Base-by-base conservation (phyloP, 208 protist genomes). In the Acanthamoeba lenticulata region DNA sequence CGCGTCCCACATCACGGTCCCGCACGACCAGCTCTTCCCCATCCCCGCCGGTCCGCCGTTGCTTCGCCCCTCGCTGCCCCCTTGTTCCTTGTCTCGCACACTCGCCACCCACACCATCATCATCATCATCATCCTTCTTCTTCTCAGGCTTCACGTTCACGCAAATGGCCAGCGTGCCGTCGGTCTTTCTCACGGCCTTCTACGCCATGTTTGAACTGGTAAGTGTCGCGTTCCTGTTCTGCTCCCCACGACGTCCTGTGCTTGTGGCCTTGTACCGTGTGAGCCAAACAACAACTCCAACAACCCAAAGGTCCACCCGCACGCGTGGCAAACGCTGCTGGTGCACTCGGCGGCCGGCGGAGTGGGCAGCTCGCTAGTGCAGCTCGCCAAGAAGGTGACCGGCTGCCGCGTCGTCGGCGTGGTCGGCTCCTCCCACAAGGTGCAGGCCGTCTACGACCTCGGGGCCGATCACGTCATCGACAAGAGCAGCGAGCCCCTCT, bases 201-300 rank as follows among this genome's bases (percentile, higher is more conserved):
- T 88, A 88, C 49, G 79, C 79, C n/a, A 88, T 88, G 79, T 88
- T 88, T 38, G 79, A 88, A 29, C 27, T 88, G 49, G 79, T 88
- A 27, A 5, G 74, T n/a, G n/a, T n/a, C n/a, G n/a, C n/a, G n/a
- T n/a, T n/a, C n/a, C n/a, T n/a, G n/a, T n/a, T n/a, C n/a, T n/a
- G n/a, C n/a, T n/a, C n/a, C n/a, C n/a, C n/a, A n/a, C n/a, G n/a
- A n/a, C n/a, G n/a, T n/a, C n/a, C n/a, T n/a, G n/a, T n/a, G n/a
- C n/a, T n/a, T 60, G 52, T 60, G 11, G 52, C 11, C 52, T 60
- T 60, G n/a, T 21, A 60, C 52, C 11, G 11, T 60, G 52, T 27
- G 52, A 60, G 52, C 15, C 21, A 60, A 60, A 29, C 19, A 79
- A 13, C n/a, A 9, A 79, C 69, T 44, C 24, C 32, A 9, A 40